Base-by-base conservation (phyloP, 495 filamentous ascomycete species). In the Penicillium pancosmium region DNA sequence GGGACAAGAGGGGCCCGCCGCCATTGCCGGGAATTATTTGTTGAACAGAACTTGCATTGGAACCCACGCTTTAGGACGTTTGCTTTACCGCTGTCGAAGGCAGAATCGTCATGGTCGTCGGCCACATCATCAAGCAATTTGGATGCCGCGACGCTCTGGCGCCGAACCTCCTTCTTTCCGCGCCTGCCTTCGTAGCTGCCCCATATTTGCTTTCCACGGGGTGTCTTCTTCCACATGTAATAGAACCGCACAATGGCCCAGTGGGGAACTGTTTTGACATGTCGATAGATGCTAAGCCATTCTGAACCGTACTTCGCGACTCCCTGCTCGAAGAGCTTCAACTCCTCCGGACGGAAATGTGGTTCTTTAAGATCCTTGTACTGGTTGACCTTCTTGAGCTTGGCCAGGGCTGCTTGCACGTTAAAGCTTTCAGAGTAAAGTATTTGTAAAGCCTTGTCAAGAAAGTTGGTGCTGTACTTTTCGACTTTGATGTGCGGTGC, bases 161-260 rank as follows among this genome's bases (percentile, higher is more conserved):
- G 75, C 60, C 82, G 86, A 16, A 85, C 88, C 66, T 94, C 89
- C 69, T 95, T 97, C 71, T 93, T 94, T 27, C 89, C 89, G 63
- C 92, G 93, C 23, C 94, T 80, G 5, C 88, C 91, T 56, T 91
- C 88, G 57, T 89, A 97, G 52, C 84, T 88, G 35, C 90, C 91
- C 95, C 95, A 98, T 25, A 99, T 83, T 65, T 92, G 84, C 64
- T 84, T 86, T 27, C 95, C 94, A 48, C 86, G 82, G 1, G 89
- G 84, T 0, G 92, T 92, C 72, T 97, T 97, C 79, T 99, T 99
- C 95, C 95, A 99, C 64, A 89, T 89, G 72, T 98, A 98, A 70
- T 98, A 99, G 59, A 89, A 96, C 11, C 94, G 87, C 27, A 94
- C 91, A 56, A 97, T 89, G 50, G 91, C 84, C 34, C 84, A 85